These are phyloP conservation scores for Cordyceps farinosa DNA, from an alignment of 2,329 filamentous ascomycete species.

Conservation along the genomic window DNA sequence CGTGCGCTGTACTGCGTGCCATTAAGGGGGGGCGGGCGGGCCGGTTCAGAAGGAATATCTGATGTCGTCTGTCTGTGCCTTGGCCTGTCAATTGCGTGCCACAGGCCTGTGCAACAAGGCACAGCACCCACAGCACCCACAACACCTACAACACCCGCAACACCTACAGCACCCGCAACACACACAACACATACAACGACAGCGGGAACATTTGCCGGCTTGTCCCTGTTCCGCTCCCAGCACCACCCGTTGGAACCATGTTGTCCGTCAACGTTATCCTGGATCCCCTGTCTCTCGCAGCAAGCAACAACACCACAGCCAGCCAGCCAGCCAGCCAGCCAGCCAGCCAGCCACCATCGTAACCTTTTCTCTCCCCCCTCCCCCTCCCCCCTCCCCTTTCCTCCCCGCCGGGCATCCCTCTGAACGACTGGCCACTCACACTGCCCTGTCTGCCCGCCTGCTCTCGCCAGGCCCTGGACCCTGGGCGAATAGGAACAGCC, in stretches of 20 bases:
- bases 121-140: no score
- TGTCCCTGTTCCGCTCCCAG: not conserved
- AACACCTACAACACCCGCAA: no score
- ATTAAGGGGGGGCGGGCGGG: not conserved
- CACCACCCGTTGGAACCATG: no score
- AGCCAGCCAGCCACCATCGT: constrained; percentile 9
- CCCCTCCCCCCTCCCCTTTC: no score
- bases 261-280: no score
- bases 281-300: not conserved
- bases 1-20: not conserved
- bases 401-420: no score
- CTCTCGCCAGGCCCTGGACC: no score
- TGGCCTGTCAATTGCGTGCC: not conserved
- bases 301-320: not conserved
- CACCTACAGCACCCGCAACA: no score
- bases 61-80: not conserved
- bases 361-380: not conserved
- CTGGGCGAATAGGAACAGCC: not conserved
- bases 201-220: not conserved
- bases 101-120: not conserved
- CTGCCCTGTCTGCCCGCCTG: not conserved
- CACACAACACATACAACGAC: not conserved
- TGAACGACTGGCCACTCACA: not conserved
- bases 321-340: not conserved
- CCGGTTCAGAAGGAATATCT: not conserved